Evolutionary conservation across 371 early-diverging fungal species (phyloP).

Genomic region (Mucor indicus): DNA sequence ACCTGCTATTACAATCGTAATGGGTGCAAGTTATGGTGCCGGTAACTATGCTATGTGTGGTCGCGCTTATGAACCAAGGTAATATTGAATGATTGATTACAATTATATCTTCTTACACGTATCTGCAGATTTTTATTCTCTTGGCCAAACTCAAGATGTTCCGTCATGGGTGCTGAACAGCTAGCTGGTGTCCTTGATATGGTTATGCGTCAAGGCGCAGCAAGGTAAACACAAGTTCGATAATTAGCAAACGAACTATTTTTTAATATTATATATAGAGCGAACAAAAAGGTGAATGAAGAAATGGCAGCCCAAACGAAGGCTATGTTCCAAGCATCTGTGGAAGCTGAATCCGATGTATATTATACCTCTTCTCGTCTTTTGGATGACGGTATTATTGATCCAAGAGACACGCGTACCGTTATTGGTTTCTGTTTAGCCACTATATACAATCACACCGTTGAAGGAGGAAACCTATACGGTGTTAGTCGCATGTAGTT

Average conservation of each 20-base stretch:
- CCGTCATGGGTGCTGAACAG: conserved; percentile 79
- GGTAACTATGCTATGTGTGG: conserved; percentile 85
- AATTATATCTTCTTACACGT: no score
- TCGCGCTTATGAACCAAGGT: conserved; percentile 70
- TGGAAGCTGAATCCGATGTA: conserved; percentile 67
- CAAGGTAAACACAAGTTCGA: conserved; percentile 42
- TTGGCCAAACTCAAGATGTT: conserved; percentile 76
- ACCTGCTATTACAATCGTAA: conserved; percentile 72
- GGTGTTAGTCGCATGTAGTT: conserved; percentile 72
- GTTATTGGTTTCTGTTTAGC: conserved; percentile 62
- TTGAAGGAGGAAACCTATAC: conserved; percentile 66
- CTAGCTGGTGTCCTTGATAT: conserved; percentile 71
- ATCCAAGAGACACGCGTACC: conserved; percentile 64
- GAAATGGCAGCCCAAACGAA: conserved; percentile 55
- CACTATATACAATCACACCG: conserved; percentile 55
- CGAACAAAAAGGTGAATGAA: conserved; percentile 57
- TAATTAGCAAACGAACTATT: not conserved
- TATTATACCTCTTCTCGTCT: conserved; percentile 71
- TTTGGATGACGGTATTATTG: conserved; percentile 70
- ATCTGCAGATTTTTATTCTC: conserved; percentile 63
- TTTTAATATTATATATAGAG: conserved; percentile 13
- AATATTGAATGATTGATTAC: not conserved
- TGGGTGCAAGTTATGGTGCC: conserved; percentile 78
- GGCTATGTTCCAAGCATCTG: conserved; percentile 59
- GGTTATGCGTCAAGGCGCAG: conserved; percentile 67